A percentile compares a stretch with the other conserved stretches of the same genome.
These are phyloP conservation scores for Seiridium unicorne DNA, from an alignment of 2,329 filamentous ascomycete species.

Conservation along the genomic window DNA sequence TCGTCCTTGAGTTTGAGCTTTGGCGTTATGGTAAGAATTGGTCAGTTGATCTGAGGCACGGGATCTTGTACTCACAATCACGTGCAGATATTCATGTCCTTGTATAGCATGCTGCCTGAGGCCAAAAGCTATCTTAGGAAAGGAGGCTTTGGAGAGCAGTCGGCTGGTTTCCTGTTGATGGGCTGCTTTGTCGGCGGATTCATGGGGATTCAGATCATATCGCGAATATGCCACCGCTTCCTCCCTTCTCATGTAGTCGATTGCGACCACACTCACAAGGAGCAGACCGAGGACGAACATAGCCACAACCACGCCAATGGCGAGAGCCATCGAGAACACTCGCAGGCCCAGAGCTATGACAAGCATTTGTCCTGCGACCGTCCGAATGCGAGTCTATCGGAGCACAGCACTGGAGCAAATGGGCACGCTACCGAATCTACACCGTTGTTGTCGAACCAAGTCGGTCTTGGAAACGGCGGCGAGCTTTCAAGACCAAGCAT, in stretches of 20 bases:
- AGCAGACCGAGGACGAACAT: slow-evolving; percentile 35
- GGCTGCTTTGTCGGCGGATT: slow-evolving; percentile 70
- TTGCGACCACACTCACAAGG: slow-evolving; percentile 73
- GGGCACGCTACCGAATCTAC: slow-evolving; percentile 40
- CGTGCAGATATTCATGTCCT: slow-evolving; percentile 77
- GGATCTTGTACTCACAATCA: slow-evolving; percentile 1
- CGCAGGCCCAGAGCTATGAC: slow-evolving; percentile 21
- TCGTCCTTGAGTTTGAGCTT: slow-evolving; percentile 89
- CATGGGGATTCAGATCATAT: slow-evolving; percentile 72
- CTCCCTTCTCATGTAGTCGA: slow-evolving; percentile 79
- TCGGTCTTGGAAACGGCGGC: slow-evolving; percentile 20
- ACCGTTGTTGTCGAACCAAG: slow-evolving; percentile 39
- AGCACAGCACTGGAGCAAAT: slow-evolving; percentile 14
- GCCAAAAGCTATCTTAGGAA: slow-evolving; percentile 74
- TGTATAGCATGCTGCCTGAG: slow-evolving; percentile 91
- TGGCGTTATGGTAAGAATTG: slow-evolving; percentile 79
- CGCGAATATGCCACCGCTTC: slow-evolving; percentile 68
- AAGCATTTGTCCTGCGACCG: slow-evolving; percentile 5
- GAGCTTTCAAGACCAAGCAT: slow-evolving; percentile 25
- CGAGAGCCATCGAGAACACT: slow-evolving; percentile 19
- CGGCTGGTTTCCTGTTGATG: slow-evolving; percentile 68
- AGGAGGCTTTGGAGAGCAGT: slow-evolving; percentile 64
- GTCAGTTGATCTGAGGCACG: background rate
- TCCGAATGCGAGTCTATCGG: slow-evolving; percentile 5
- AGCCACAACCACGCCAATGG: slow-evolving; percentile 20